Evolutionary conservation across 2,329 filamentous ascomycete genomes (phyloP).

Genomic region (Pseudocercospora cruenta): DNA sequence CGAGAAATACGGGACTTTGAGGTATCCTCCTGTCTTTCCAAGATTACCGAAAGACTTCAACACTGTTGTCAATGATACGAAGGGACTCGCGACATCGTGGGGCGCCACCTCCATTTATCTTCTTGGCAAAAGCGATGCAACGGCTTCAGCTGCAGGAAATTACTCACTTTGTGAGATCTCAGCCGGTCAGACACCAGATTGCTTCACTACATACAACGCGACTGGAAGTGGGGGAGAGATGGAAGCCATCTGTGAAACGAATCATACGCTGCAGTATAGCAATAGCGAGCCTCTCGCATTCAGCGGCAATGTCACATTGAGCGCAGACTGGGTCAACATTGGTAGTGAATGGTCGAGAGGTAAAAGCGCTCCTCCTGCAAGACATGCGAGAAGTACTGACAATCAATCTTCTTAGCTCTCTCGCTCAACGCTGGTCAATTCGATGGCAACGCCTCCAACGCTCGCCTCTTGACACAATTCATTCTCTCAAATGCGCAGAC

Average conservation of each 20-base stretch:
- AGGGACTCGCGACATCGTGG: conserved; percentile 23
- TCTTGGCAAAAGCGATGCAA: conserved; percentile 55
- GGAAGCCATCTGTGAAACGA: conserved; percentile 64
- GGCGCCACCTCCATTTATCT: conserved; percentile 66
- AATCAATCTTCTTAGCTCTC: conserved; percentile 33
- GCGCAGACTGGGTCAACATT: conserved; percentile 49
- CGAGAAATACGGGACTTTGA: conserved; percentile 44
- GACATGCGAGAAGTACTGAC: not conserved
- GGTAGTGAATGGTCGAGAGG: conserved; percentile 48
- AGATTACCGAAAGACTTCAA: conserved; percentile 65
- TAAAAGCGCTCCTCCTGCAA: conserved; percentile 9
- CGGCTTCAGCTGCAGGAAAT: conserved; percentile 35
- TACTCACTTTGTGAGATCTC: conserved; percentile 72
- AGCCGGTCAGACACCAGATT: conserved; percentile 65
- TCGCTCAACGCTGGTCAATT: conserved; percentile 49
- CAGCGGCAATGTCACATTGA: conserved; percentile 49
- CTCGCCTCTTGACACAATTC: conserved; percentile 49
- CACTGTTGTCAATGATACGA: conserved; percentile 63
- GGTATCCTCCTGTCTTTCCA: conserved; percentile 47
- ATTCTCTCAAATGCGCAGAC: conserved; percentile 37
- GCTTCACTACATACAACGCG: conserved; percentile 62
- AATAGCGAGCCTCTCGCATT: conserved; percentile 57
- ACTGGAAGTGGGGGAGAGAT: conserved; percentile 60
- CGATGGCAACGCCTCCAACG: conserved; percentile 49
- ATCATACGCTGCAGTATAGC: conserved; percentile 60